These are phyloP conservation scores for Dovyalis caffra DNA, from an alignment of 345 rosid genomes.

Conservation along the genomic window DNA sequence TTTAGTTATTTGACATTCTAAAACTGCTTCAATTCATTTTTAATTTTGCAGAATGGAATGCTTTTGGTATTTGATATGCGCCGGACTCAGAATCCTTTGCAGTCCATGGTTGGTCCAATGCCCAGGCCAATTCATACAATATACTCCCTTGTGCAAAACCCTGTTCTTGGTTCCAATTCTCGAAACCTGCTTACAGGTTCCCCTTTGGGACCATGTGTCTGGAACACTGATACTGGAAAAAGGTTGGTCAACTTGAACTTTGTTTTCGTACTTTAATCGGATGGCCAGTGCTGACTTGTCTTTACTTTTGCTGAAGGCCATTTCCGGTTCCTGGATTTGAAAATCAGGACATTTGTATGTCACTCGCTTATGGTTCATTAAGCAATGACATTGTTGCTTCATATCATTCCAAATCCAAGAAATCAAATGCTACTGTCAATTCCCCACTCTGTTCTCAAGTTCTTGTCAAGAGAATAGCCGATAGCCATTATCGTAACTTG, in stretches of 20 bases:
- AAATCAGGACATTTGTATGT: constrained; percentile 8
- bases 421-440: neutral
- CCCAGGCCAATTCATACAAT: constrained; percentile 6
- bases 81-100: neutral
- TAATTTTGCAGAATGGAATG: constrained; percentile 9
- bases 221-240: neutral
- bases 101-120: neutral
- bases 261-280: neutral
- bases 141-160: neutral
- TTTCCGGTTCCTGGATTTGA: constrained; percentile 10
- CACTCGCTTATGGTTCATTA: constrained; percentile 16
- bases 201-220: constrained; percentile 2
- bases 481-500: constrained; percentile 6
- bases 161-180: neutral
- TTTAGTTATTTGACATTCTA: neutral
- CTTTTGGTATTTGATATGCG: constrained; percentile 11
- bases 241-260: constrained; percentile 2
- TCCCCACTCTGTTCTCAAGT: constrained; percentile 3
- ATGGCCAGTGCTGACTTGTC: neutral
- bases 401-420: neutral
- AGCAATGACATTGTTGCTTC: constrained; percentile 19
- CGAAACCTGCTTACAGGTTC: constrained; percentile 2
- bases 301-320: constrained; percentile 11
- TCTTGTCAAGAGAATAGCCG: constrained; percentile 15
- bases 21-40: neutral